Evolutionary conservation across 1,139 yeast genomes (phyloP).

Genomic region (Suhomyces terraborum): DNA sequence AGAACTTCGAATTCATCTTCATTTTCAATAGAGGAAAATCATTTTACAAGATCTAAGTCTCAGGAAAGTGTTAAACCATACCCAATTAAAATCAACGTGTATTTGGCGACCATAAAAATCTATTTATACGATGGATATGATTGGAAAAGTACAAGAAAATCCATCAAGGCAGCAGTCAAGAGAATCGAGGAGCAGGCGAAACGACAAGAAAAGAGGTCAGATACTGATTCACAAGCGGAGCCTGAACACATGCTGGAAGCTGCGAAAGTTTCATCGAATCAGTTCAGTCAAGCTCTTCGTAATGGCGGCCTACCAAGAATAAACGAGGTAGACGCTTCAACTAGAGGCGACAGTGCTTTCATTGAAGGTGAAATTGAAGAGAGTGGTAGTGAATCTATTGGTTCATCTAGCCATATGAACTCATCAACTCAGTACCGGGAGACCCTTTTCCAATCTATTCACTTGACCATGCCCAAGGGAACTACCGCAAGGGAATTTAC

Average conservation of each 20-base stretch:
- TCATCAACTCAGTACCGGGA: slow-evolving; percentile 50
- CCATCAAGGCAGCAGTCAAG: slow-evolving; percentile 64
- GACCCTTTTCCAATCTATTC: slow-evolving; percentile 71
- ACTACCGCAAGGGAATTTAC: slow-evolving; percentile 51
- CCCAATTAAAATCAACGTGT: slow-evolving; percentile 36
- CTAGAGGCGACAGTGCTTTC: not conserved
- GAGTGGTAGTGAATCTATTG: slow-evolving; percentile 26
- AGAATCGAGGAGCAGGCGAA: slow-evolving; percentile 55
- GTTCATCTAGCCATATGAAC: not conserved
- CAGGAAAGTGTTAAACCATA: slow-evolving; percentile 17
- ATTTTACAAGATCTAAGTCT: slow-evolving; percentile 36
- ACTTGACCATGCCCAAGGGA: slow-evolving; percentile 60
- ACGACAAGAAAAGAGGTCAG: slow-evolving; percentile 1
- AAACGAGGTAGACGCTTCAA: not conserved
- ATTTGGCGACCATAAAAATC: slow-evolving; percentile 45
- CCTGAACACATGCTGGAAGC: not conserved
- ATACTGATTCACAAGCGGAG: not conserved
- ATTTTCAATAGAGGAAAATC: slow-evolving; percentile 42
- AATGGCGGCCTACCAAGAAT: not conserved
- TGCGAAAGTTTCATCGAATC: slow-evolving; percentile 5
- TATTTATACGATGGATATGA: slow-evolving; percentile 89
- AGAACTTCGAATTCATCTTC: slow-evolving; percentile 6
- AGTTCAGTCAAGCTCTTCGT: not conserved
- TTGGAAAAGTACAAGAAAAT: slow-evolving; percentile 76
- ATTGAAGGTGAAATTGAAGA: slow-evolving; percentile 6